phyloP scores from a whole-genome alignment of 805 yeast genomes.

The Candida khao-thaluensis region DNA sequence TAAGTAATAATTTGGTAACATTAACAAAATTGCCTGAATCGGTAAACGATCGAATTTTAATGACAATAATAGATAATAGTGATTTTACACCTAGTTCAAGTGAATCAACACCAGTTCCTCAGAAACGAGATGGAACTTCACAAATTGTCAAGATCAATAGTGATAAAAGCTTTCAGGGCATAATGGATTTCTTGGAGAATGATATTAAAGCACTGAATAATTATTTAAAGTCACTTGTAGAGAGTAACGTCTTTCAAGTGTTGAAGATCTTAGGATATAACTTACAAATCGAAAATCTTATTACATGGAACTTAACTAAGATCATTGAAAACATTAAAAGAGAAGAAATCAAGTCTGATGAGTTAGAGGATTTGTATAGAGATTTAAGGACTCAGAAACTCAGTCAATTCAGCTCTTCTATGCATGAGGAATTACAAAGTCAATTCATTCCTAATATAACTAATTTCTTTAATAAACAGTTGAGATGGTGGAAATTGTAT shows the following conservation, averaged over 20 bases:
- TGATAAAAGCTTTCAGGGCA: slow-evolving; percentile 26
- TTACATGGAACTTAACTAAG: slow-evolving; percentile 23
- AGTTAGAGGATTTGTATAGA: slow-evolving; percentile 19
- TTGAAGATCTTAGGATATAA: slow-evolving; percentile 29
- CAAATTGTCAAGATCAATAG: slow-evolving; percentile 36
- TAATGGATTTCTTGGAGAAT: slow-evolving; percentile 24
- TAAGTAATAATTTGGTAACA: slow-evolving; percentile 13
- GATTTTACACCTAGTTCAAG: slow-evolving; percentile 38
- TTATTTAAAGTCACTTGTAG: slow-evolving; percentile 27
- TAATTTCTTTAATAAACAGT: slow-evolving; percentile 27
- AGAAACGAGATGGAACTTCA: slow-evolving; percentile 14
- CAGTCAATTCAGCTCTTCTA: slow-evolving; percentile 26
- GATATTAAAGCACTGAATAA: slow-evolving; percentile 33
- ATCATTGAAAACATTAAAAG: slow-evolving; percentile 16
- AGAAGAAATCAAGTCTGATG: slow-evolving; percentile 16
- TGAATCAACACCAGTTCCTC: slow-evolving; percentile 27
- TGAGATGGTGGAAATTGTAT: slow-evolving; percentile 45
- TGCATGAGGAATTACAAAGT: slow-evolving; percentile 38
- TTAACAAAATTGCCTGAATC: slow-evolving; percentile 12
- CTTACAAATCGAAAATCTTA: slow-evolving; percentile 23
- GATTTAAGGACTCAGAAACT: slow-evolving; percentile 25
- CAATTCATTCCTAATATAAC: slow-evolving; percentile 32
- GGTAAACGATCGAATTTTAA: slow-evolving; percentile 23
- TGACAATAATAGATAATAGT: slow-evolving; percentile 38
- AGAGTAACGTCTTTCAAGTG: slow-evolving; percentile 38